Evolutionary conservation across 139 green algal species (phyloP).

Genomic region (Picochlorum sp.): DNA sequence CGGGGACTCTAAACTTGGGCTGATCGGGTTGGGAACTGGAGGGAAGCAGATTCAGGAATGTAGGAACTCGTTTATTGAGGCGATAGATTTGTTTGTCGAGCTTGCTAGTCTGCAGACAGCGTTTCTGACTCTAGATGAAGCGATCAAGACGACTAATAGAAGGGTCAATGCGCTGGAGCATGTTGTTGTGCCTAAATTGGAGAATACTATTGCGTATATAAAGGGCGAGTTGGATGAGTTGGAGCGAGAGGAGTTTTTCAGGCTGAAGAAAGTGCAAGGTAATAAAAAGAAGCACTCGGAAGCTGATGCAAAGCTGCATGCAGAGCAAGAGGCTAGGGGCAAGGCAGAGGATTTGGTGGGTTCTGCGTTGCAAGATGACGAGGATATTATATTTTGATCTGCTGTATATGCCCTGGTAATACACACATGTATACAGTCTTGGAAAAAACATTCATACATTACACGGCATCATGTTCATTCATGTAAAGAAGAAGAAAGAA

Average conservation of each 20-base stretch:
- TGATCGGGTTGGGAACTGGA: slow-evolving; percentile 77
- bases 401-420: neutral
- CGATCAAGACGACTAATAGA: slow-evolving; percentile 95
- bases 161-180: slow-evolving; percentile 98
- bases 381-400: slow-evolving; percentile 5
- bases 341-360: neutral
- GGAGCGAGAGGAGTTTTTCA: slow-evolving; percentile 99
- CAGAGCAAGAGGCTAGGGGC: slow-evolving; percentile 30
- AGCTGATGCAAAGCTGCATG: slow-evolving; percentile 35
- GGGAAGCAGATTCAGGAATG: slow-evolving; percentile 88
- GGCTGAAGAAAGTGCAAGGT: slow-evolving; percentile 89
- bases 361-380: neutral
- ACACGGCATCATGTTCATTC: no score
- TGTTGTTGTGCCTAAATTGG: slow-evolving; percentile 88
- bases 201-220: slow-evolving; percentile 99
- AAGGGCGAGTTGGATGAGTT: slow-evolving; percentile 98
- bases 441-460: no score
- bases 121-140: slow-evolving; percentile 95
- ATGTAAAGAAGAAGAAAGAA: no score
- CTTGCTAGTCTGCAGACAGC: slow-evolving; percentile 89
- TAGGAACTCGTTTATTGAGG: slow-evolving; percentile 58
- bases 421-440: neutral
- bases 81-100: slow-evolving; percentile 85
- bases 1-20: slow-evolving; percentile 72
- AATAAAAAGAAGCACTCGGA: slow-evolving; percentile 70